Percentiles rank a stretch among this genome's conserved stretches.
Conservation (phyloP, 148 eudicot species). For the Limonium bicolor region DNA sequence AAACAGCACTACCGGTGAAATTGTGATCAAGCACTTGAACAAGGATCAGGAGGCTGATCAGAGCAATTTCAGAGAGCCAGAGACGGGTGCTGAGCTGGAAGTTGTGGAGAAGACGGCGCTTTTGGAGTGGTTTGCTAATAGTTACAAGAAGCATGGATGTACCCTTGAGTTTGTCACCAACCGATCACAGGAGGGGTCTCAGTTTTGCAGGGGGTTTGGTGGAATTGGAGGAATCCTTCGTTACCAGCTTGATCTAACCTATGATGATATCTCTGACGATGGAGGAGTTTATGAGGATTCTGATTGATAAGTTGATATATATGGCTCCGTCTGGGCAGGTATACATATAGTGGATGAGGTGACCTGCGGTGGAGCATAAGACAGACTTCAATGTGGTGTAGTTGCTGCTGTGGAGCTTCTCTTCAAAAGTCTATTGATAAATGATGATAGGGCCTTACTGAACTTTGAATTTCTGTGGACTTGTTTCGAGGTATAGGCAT, state of each 20-base stretch:
- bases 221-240: constrained; percentile 8
- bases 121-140: constrained; percentile 6
- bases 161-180: constrained; percentile 7
- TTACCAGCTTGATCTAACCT: constrained; percentile 7
- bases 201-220: constrained; percentile 8
- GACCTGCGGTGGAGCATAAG: no score
- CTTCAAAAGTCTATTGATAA: no score
- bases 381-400: no score
- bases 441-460: no score
- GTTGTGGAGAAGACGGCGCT: constrained; percentile 3
- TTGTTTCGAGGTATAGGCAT: no score
- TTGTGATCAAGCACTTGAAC: constrained; percentile 6
- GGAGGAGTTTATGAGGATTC: constrained; percentile 5
- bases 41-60: constrained; percentile 8
- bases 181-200: constrained; percentile 7
- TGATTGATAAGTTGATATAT: constrained; percentile 5
- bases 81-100: constrained; percentile 3
- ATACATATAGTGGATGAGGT: no score
- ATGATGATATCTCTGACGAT: constrained; percentile 4
- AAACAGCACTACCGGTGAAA: constrained; percentile 3
- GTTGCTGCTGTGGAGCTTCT: no score
- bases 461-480: no score
- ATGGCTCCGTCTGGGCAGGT: no score
- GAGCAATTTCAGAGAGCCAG: constrained; percentile 2
- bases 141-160: constrained; percentile 4